Conservation (phyloP, 1,284 basidiomycete genomes). For the Tremellales sp. region DNA sequence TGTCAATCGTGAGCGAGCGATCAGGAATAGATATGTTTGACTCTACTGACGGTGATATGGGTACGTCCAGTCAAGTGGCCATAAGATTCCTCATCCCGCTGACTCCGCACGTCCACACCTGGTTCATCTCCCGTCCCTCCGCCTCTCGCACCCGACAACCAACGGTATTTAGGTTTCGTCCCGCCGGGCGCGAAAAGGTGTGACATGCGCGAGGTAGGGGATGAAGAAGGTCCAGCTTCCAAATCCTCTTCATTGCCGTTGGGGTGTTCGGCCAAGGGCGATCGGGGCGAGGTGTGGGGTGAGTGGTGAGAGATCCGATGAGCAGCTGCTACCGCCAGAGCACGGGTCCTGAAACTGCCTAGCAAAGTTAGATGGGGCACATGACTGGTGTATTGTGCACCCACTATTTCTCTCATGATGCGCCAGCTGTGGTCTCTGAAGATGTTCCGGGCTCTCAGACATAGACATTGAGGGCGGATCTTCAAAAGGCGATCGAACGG, state of each 20-base stretch:
- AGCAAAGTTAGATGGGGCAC: neutral
- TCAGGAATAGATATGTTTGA: neutral
- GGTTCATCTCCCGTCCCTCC: constrained; percentile 48
- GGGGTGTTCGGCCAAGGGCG: neutral
- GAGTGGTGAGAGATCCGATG: constrained; percentile 6
- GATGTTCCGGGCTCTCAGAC: neutral
- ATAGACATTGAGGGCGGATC: neutral
- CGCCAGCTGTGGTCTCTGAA: neutral
- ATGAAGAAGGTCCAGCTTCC: neutral
- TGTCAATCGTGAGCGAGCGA: constrained; percentile 4
- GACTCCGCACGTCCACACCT: constrained; percentile 46
- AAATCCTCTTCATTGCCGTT: neutral
- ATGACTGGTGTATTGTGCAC: neutral
- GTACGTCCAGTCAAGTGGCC: constrained; percentile 31
- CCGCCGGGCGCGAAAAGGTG: neutral
- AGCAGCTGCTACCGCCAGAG: constrained; percentile 10
- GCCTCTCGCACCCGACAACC: constrained; percentile 20
- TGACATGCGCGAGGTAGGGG: neutral
- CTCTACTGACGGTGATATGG: constrained; percentile 27
- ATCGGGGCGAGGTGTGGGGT: neutral
- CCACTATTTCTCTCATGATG: neutral
- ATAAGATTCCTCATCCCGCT: constrained; percentile 41
- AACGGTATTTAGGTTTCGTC: constrained; percentile 22
- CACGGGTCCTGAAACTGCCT: constrained; percentile 13
- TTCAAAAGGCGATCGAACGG: neutral